Conservation (phyloP, 2,329 filamentous ascomycete species). For the Aspergillus alliaceus region DNA sequence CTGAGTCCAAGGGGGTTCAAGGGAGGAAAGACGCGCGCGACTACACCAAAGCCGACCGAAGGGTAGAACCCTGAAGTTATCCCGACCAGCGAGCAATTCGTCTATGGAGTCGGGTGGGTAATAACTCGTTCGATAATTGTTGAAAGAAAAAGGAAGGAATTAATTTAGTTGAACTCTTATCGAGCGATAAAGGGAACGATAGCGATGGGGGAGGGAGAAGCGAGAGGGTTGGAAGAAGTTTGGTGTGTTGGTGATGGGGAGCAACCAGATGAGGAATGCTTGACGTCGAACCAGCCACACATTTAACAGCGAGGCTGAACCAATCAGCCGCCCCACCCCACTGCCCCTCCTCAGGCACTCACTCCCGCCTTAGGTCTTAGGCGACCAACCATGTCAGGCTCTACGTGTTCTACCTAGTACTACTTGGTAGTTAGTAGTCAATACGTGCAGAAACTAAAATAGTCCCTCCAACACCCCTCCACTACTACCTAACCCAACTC, state of each 20-base stretch:
- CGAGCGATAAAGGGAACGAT: background rate
- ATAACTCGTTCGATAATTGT: background rate
- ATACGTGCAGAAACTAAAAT: background rate
- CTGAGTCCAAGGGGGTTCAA: slow-evolving; percentile 10
- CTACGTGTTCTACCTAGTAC: no score
- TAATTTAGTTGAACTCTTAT: background rate
- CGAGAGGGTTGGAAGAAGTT: background rate
- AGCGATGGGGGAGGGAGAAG: background rate
- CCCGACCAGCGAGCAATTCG: background rate
- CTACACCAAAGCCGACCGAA: slow-evolving; percentile 12
- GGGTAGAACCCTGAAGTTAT: slow-evolving; percentile 1
- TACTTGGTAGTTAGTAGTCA: no score
- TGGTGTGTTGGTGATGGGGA: background rate
- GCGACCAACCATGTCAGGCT: background rate
- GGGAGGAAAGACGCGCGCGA: slow-evolving; percentile 18
- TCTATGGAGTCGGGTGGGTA: background rate
- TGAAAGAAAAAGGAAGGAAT: background rate
- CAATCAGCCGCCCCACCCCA: background rate
- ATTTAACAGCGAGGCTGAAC: background rate
- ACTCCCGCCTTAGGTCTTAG: background rate
- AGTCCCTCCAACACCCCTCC: background rate
- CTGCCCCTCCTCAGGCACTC: background rate
- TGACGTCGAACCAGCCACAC: slow-evolving; percentile 1
- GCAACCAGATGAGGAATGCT: slow-evolving; percentile 1
- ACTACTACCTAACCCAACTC: background rate